Percentiles rank a stretch among this genome's conserved stretches.
Evolutionary conservation across 2,329 filamentous ascomycete species (phyloP).

Genomic region (Bertia moriformis): DNA sequence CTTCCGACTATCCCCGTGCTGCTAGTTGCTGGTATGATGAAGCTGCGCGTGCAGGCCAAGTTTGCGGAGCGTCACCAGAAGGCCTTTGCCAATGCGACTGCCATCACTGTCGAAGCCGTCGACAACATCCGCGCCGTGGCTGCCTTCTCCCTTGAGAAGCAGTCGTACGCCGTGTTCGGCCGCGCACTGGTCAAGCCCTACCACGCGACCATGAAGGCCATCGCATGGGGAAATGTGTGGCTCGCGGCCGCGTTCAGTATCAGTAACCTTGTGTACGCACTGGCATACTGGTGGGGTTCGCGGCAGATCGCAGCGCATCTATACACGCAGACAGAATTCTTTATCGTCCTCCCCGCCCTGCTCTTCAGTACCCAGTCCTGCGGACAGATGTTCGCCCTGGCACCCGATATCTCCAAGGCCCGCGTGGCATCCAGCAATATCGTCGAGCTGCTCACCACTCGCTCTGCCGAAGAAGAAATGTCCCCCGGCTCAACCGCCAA

Average conservation of each 20-base stretch:
- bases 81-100: constrained; percentile 28
- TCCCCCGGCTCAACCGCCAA: neutral
- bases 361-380: constrained; percentile 39
- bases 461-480: constrained; percentile 7
- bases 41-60: constrained; percentile 26
- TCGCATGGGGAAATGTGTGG: constrained; percentile 15
- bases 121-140: constrained; percentile 23
- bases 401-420: constrained; percentile 38
- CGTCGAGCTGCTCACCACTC: constrained; percentile 11
- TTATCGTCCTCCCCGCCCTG: constrained; percentile 39
- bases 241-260: constrained; percentile 21
- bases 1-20: constrained; percentile 31
- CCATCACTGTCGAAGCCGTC: constrained; percentile 29
- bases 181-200: neutral
- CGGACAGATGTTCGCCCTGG: constrained; percentile 41
- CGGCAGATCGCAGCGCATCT: constrained; percentile 37
- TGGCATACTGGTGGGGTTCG: constrained; percentile 48
- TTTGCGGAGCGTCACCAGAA: constrained; percentile 29
- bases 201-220: constrained; percentile 5
- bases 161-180: neutral
- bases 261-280: constrained; percentile 36
- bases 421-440: constrained; percentile 28
- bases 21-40: constrained; percentile 25
- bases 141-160: constrained; percentile 1
- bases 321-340: constrained; percentile 37